Evolutionary conservation across 2,329 filamentous ascomycete species (phyloP).

Genomic region (Drechslerella stenobrocha): DNA sequence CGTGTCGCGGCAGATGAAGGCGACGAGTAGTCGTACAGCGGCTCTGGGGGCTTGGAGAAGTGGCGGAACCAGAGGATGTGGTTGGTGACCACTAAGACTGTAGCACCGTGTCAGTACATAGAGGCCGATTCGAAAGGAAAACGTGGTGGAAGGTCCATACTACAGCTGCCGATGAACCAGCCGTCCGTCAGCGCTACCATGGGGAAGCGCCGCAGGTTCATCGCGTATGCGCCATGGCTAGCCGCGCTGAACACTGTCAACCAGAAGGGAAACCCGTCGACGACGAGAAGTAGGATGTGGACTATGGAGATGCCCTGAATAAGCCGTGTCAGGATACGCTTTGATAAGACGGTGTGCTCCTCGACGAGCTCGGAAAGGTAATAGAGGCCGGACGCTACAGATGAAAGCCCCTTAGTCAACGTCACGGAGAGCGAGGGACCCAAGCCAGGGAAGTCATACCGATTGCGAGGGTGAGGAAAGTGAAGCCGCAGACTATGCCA

Average conservation of each 20-base stretch:
- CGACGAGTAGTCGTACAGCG: constrained; percentile 63
- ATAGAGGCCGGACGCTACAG: constrained; percentile 86
- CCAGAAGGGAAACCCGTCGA: constrained; percentile 82
- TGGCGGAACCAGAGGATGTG: constrained; percentile 96
- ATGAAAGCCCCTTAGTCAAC: constrained; percentile 2
- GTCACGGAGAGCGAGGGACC: constrained; percentile 9
- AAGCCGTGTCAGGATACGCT: constrained; percentile 78
- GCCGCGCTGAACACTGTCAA: constrained; percentile 74
- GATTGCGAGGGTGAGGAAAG: constrained; percentile 91
- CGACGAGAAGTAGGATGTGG: constrained; percentile 72
- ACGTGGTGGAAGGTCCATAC: constrained; percentile 68
- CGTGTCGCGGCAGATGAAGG: constrained; percentile 65
- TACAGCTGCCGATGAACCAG: constrained; percentile 38
- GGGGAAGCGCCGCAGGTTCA: constrained; percentile 76
- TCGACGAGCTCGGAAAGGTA: constrained; percentile 98
- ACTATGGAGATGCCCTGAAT: constrained; percentile 79
- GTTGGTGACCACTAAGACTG: constrained; percentile 80
- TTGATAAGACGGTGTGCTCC: constrained; percentile 91
- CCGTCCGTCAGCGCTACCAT: constrained; percentile 52
- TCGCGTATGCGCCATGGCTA: constrained; percentile 82
- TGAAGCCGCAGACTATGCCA: constrained; percentile 84
- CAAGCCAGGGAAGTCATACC: constrained; percentile 60
- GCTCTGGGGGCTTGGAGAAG: constrained; percentile 70
- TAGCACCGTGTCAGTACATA: not conserved
- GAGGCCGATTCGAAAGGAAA: not conserved